A percentile compares a stretch with the other conserved stretches of the same genome.
Evolutionary conservation across 805 yeast species (phyloP).

Genomic region (Candida insectorum): DNA sequence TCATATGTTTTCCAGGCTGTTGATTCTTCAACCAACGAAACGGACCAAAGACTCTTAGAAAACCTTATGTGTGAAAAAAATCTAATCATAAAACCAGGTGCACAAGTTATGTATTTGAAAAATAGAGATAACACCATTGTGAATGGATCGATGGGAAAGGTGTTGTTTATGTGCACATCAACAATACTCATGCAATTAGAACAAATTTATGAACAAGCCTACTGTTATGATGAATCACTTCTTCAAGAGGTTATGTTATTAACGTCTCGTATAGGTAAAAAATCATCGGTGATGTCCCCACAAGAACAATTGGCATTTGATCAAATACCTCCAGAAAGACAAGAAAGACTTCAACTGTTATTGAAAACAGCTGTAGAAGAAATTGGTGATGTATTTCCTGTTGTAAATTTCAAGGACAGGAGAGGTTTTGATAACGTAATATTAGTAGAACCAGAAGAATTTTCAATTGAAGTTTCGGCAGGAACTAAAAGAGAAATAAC

Average conservation of each 20-base stretch:
- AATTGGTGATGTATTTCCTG: constrained; percentile 28
- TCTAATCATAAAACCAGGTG: constrained; percentile 70
- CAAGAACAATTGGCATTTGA: constrained; percentile 15
- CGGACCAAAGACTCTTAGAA: constrained; percentile 39
- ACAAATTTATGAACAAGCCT: constrained; percentile 18
- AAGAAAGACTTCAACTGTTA: constrained; percentile 8
- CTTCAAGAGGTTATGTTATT: constrained; percentile 21
- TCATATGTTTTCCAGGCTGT: constrained; percentile 38
- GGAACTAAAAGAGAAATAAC: constrained; percentile 18
- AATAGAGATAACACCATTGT: constrained; percentile 76
- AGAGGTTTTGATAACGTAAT: constrained; percentile 25
- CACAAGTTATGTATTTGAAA: constrained; percentile 92
- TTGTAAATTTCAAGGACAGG: constrained; percentile 43
- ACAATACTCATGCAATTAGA: constrained; percentile 20
- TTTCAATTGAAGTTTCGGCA: constrained; percentile 20
- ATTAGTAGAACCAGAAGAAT: constrained; percentile 26
- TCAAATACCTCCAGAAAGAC: constrained; percentile 21
- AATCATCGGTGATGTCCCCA: constrained; percentile 14
- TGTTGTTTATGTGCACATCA: constrained; percentile 49
- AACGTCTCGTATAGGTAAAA: constrained; percentile 20
- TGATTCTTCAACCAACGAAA: constrained; percentile 24
- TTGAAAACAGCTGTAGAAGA: constrained; percentile 18
- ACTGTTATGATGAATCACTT: constrained; percentile 15
- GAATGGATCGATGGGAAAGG: constrained; percentile 87
- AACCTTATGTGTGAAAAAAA: constrained; percentile 68